Evolutionary conservation across 257 asterid species (phyloP).

Genomic region (Solanum habrochaites): DNA sequence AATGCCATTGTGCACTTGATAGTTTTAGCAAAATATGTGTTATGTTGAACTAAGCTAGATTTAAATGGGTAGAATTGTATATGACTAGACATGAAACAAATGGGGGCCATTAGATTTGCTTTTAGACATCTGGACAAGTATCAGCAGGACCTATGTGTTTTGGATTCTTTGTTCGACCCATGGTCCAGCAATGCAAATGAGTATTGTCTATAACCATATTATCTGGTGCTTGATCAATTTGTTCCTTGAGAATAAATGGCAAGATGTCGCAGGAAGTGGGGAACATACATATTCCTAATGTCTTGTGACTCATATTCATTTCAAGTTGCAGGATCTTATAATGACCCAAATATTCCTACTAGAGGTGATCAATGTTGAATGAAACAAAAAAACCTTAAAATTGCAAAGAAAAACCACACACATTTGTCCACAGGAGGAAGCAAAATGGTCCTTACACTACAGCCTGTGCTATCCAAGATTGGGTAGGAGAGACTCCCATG

Average conservation of each 20-base stretch:
- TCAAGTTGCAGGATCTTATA: background rate
- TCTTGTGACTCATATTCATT: background rate
- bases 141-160: background rate
- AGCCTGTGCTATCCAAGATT: background rate
- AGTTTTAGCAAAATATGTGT: slow-evolving; percentile 6
- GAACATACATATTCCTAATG: background rate
- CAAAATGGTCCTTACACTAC: background rate
- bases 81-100: slow-evolving; percentile 6
- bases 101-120: slow-evolving; percentile 6
- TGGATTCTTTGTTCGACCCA: background rate
- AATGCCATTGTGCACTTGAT: slow-evolving; percentile 2
- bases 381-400: background rate
- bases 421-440: background rate
- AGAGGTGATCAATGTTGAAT: background rate
- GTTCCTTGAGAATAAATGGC: background rate
- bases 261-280: background rate
- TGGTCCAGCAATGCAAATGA: background rate
- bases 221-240: background rate
- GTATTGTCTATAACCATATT: background rate
- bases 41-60: background rate
- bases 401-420: background rate
- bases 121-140: background rate
- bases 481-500: background rate
- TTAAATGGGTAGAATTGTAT: slow-evolving; percentile 6
- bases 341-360: background rate